Base-by-base conservation (phyloP, 169 alveolate species). In the Eimeria sp. region DNA sequence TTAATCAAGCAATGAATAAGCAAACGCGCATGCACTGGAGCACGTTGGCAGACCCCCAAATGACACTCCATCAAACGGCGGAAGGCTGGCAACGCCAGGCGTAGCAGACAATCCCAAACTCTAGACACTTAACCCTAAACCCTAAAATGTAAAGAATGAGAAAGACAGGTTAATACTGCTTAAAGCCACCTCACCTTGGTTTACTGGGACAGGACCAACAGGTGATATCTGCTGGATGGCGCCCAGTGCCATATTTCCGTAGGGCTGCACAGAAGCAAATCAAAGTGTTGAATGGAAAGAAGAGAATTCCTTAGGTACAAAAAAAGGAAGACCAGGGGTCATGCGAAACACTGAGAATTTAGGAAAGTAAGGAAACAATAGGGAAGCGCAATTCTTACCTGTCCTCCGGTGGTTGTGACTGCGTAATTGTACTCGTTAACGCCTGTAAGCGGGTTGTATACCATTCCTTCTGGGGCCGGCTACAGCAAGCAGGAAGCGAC, bases 191-290 rank as follows among this genome's bases (percentile, higher is more conserved):
- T 14, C 54, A 93, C 96, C 96, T 72, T 88, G 83, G 76, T 83
- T 40, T 54, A 68, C 58, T 76, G 89, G 89, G 9, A 82, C 93
- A 30, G 66, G 71, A 27, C 74, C 93, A 49, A 93, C 89, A 13
- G 82, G 90, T 13, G 89, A 49, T n/a, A 16, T 37, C 72, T 83
- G 96, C 94, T 82, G 96, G 37, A 68, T 80, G 46, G 96, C 96
- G 25, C 96, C 96, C 23, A 33, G 43, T 46, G 85, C 62, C 89
- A 49, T 80, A 62, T 93, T 76, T 11, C 96, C 96, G 80, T 60
- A 82, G 23, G 94, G 93, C 96, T 93, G 96, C 64, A 66, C 58
- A 66, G 60, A 49, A n/a, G 23, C 54, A 83, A 33, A n/a, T 18
- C 76, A 23, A 30, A n/a, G 54, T 13, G 27, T 77, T 37, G 60